Percentiles rank a stretch among this genome's conserved stretches.
phyloP scores from a whole-genome alignment of 1,139 yeast genomes.

The Lodderomyces beijingensis region DNA sequence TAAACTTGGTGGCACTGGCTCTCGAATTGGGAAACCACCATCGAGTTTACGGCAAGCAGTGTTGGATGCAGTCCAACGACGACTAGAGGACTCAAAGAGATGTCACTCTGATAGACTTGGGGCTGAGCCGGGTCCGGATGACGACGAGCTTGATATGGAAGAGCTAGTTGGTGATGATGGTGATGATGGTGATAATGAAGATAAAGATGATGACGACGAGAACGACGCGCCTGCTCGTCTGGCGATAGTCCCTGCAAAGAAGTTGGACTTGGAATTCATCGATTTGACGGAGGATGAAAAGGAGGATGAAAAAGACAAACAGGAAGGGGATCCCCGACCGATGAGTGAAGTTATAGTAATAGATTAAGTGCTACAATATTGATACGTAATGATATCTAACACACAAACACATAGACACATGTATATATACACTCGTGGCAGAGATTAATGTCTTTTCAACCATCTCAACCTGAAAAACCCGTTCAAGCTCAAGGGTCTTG shows the following conservation, averaged over 20 bases:
- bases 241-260: too few species aligned
- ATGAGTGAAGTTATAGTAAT: constrained; percentile 18
- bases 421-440: too few species aligned
- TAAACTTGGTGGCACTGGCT: constrained; percentile 23
- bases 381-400: too few species aligned
- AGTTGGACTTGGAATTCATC: constrained; percentile 21
- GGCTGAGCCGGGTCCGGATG: constrained; percentile 26
- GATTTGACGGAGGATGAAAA: constrained; percentile 16
- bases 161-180: constrained; percentile 13
- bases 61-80: constrained; percentile 63
- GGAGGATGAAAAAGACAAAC: neutral
- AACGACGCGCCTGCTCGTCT: neutral
- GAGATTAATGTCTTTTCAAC: too few species aligned
- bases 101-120: constrained; percentile 30
- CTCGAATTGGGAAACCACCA: constrained; percentile 12
- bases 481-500: too few species aligned
- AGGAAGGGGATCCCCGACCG: neutral
- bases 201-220: neutral
- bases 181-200: neutral
- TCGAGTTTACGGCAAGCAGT: constrained; percentile 45
- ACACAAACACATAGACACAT: too few species aligned
- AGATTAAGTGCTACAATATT: too few species aligned
- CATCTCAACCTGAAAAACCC: too few species aligned
- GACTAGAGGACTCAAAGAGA: constrained; percentile 55
- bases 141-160: constrained; percentile 31